phyloP scores from a whole-genome alignment of 2,329 filamentous ascomycete genomes.

The Phoma sp. region DNA sequence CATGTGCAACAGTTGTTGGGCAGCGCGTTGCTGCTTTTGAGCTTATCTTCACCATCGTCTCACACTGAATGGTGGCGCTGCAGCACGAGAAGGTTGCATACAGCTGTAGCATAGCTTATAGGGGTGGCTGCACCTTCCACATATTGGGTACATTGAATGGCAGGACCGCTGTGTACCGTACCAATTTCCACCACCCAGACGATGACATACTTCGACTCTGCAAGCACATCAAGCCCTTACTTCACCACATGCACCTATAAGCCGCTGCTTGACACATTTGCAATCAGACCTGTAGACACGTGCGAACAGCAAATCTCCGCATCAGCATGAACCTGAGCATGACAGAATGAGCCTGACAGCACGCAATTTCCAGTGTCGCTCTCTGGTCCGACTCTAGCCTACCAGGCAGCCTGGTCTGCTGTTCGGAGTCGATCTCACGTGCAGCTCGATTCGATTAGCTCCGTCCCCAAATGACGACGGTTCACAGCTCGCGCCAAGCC shows the following conservation, averaged over 20 bases:
- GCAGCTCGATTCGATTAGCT: constrained; percentile 1
- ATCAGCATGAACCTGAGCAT: neutral
- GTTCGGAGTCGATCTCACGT: neutral
- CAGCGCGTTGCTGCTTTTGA: constrained; percentile 11
- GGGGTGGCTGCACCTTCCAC: neutral
- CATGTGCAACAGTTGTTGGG: constrained; percentile 16
- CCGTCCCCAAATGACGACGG: constrained; percentile 23
- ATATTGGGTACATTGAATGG: no score
- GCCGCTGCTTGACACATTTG: no score
- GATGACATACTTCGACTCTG: no score
- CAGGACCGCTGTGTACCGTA: no score
- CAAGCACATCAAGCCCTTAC: no score
- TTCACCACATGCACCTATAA: no score
- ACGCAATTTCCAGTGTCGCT: neutral
- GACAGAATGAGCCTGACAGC: neutral
- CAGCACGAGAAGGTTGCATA: neutral
- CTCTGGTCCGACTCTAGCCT: neutral
- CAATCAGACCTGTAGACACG: no score
- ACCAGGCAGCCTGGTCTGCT: no score
- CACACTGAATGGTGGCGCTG: neutral
- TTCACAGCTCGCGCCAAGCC: constrained; percentile 1
- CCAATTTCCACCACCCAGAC: no score
- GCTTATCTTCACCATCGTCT: neutral
- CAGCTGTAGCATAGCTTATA: neutral
- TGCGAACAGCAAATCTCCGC: neutral